A percentile compares a stretch with the other conserved stretches of the same genome.
These are phyloP conservation scores for Cystobasidiaceae sp. DNA, from an alignment of 1,284 basidiomycete genomes.

Conservation along the genomic window DNA sequence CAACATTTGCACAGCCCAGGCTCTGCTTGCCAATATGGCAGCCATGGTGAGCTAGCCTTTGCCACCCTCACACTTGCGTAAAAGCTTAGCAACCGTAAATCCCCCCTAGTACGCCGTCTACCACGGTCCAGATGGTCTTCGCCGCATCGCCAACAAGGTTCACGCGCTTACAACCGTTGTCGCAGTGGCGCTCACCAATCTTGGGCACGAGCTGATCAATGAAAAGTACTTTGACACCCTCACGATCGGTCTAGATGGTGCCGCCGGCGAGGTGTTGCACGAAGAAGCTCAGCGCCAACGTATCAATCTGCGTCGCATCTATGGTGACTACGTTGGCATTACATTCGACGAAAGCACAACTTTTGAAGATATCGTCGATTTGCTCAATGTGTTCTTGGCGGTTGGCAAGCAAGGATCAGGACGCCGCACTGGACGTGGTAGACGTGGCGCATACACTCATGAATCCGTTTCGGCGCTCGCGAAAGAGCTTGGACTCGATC, in stretches of 20 bases:
- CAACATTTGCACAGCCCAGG: conserved; percentile 86
- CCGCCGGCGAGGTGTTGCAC: conserved; percentile 64
- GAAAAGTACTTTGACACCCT: conserved; percentile 84
- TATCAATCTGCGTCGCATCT: conserved; percentile 80
- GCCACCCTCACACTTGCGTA: neutral
- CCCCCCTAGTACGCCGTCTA: conserved; percentile 64
- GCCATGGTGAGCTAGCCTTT: conserved; percentile 58
- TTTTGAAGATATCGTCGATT: conserved; percentile 55
- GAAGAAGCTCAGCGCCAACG: conserved; percentile 60
- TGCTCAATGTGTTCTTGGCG: conserved; percentile 75
- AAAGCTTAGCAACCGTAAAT: conserved; percentile 22
- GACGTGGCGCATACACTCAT: conserved; percentile 40
- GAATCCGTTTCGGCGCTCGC: conserved; percentile 47
- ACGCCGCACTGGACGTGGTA: conserved; percentile 30
- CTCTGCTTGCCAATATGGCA: conserved; percentile 91
- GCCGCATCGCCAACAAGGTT: conserved; percentile 80
- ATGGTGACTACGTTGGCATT: conserved; percentile 72
- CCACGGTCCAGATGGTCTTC: conserved; percentile 84
- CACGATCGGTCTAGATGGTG: conserved; percentile 63
- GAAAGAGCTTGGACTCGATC: conserved; percentile 40
- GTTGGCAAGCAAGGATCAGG: conserved; percentile 40
- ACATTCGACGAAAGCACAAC: conserved; percentile 89
- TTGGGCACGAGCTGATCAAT: conserved; percentile 61
- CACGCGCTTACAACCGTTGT: conserved; percentile 83
- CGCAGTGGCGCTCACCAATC: conserved; percentile 60